Evolutionary conservation across 2,329 filamentous ascomycete species (phyloP), one percentile per base, ranked within the genome.

Genomic region (Didymella keratinophila): DNA sequence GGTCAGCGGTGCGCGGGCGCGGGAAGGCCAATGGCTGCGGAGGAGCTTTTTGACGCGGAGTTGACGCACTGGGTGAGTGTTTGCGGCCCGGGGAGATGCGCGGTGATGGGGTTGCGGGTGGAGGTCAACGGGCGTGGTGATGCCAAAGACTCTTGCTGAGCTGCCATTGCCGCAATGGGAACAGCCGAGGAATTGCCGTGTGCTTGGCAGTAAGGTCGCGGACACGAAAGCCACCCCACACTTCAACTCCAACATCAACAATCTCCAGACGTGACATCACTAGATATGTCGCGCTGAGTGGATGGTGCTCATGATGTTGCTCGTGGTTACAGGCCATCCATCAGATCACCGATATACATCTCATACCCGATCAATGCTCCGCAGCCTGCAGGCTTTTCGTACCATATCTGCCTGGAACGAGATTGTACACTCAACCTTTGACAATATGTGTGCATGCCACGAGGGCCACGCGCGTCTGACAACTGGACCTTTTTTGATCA

Each of bases 31-130:
- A 75, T 68, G 71, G 58, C 58, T 47, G 51, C 14, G 16, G 46
- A 46, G 10, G n/a, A 63, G 67, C 51, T 56, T 63, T 51, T 39
- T 48, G 32, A 32, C 25, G 60, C 50, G 47, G 45, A 62, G 66
- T 70, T 70, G 69, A 73, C 73, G 71, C 62, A 76, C 74, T 60
- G 61, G 61, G 66, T 61, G 61, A 50, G 57, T 56, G 64, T 66
- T 62, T 52, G 65, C 58, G 60, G 71, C 70, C 72, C 66, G 64
- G 58, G 61, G 68, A 67, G 74, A 75, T 76, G 72, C 66, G 60
- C 63, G 62, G 61, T 67, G 72, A 76, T 76, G 71, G 71, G 49
- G 68, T 66, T 69, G 71, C 65, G 64, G 56, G 63, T 63, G 63
- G 59, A 62, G 62, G 62, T 63, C 58, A 63, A 65, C 65, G 63